phyloP scores from a whole-genome alignment of 495 filamentous ascomycete genomes.

The Talaromyces trachyspermus region DNA sequence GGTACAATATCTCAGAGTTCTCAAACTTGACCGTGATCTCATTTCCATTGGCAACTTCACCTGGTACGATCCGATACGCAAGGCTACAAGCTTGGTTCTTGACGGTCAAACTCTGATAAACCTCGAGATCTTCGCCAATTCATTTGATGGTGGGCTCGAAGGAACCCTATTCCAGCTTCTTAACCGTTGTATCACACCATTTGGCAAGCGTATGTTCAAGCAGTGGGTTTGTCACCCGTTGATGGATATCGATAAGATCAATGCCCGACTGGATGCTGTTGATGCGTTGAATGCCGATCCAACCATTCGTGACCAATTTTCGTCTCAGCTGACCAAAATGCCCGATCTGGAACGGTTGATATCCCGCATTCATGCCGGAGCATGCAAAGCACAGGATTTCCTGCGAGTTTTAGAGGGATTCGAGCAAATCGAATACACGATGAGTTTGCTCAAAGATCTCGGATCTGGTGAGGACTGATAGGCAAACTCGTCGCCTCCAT shows the following conservation, averaged over 20 bases:
- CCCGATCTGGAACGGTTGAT: slow-evolving; percentile 93
- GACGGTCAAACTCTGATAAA: slow-evolving; percentile 98
- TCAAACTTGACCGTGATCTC: slow-evolving; percentile 85
- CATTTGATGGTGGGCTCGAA: slow-evolving; percentile 72
- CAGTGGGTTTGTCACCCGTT: slow-evolving; percentile 98
- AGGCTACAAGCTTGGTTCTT: slow-evolving; percentile 84
- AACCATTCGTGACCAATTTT: slow-evolving; percentile 72
- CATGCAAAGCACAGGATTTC: slow-evolving; percentile 85
- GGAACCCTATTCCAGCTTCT: slow-evolving; percentile 87
- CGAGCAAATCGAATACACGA: slow-evolving; percentile 91
- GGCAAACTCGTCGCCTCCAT: slow-evolving; percentile 74
- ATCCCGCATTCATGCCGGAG: slow-evolving; percentile 86
- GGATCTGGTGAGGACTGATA: slow-evolving; percentile 72
- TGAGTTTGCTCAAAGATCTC: slow-evolving; percentile 65
- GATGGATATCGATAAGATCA: slow-evolving; percentile 77
- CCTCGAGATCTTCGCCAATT: slow-evolving; percentile 93
- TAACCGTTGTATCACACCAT: slow-evolving; percentile 92
- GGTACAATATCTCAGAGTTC: slow-evolving; percentile 73
- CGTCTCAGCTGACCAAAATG: slow-evolving; percentile 76
- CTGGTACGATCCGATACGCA: slow-evolving; percentile 90
- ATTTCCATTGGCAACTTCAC: slow-evolving; percentile 86
- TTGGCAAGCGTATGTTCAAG: slow-evolving; percentile 92
- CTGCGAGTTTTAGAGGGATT: slow-evolving; percentile 93
- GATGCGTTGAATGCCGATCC: slow-evolving; percentile 83
- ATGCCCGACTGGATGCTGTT: slow-evolving; percentile 91